Conservation (phyloP, 331 rosid genomes). For the Saraca asoca region DNA sequence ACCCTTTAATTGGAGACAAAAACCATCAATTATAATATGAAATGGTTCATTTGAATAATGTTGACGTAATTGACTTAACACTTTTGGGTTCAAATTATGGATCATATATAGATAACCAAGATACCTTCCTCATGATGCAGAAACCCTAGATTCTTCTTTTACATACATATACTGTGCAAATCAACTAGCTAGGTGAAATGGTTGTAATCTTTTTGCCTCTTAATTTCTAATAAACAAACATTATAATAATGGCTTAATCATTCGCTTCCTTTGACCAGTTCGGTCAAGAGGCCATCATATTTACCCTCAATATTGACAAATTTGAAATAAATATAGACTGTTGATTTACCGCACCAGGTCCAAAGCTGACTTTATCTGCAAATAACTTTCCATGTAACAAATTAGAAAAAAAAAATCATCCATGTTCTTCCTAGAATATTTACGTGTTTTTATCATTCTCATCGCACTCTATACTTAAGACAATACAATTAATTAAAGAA, state of each 20-base stretch:
- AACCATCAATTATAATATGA: too few relatives aligned
- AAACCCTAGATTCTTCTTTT: neutral
- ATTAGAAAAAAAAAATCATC: neutral
- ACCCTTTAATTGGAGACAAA: too few relatives aligned
- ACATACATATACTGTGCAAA: neutral
- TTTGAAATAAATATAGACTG: slow-evolving; percentile 32
- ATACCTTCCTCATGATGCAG: neutral
- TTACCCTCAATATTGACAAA: slow-evolving; percentile 15
- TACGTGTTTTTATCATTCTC: too few relatives aligned
- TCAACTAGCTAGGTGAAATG: neutral
- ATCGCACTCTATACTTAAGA: neutral
- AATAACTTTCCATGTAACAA: neutral
- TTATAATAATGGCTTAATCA: neutral
- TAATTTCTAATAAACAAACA: neutral
- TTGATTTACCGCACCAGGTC: slow-evolving; percentile 26
- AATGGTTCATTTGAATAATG: too few relatives aligned
- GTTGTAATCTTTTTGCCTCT: neutral
- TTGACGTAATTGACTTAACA: too few relatives aligned
- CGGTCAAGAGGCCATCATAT: slow-evolving; percentile 22
- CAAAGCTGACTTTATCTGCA: slow-evolving; percentile 1
- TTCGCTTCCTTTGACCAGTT: neutral
- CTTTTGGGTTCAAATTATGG: too few relatives aligned
- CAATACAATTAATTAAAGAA: slow-evolving; percentile 9
- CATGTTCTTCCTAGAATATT: neutral
- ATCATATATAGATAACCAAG: neutral